These are phyloP conservation scores for Aspergillus texensis DNA, from an alignment of 2,329 filamentous ascomycete species.

Conservation along the genomic window DNA sequence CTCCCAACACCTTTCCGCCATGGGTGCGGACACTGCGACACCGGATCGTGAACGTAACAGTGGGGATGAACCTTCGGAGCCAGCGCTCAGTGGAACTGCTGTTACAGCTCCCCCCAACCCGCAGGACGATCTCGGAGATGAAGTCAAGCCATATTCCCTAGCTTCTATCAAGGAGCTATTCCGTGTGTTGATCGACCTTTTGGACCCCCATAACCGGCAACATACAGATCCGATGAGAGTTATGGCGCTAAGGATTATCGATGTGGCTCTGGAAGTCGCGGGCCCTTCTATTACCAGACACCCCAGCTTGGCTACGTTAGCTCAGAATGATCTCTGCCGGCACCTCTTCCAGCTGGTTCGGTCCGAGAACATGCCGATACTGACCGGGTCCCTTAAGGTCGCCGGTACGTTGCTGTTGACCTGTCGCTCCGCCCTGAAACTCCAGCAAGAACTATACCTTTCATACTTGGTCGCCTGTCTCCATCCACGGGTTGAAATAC, in stretches of 20 bases:
- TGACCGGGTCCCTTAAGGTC: slow-evolving; percentile 90
- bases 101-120: slow-evolving; percentile 39
- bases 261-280: slow-evolving; percentile 94
- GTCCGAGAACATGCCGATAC: slow-evolving; percentile 92
- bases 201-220: slow-evolving; percentile 89
- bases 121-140: slow-evolving; percentile 51
- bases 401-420: slow-evolving; percentile 89
- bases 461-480: slow-evolving; percentile 93
- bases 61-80: slow-evolving; percentile 37
- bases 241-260: slow-evolving; percentile 95
- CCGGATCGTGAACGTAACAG: slow-evolving; percentile 36
- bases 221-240: slow-evolving; percentile 95
- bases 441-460: slow-evolving; percentile 94
- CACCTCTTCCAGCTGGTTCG: slow-evolving; percentile 95
- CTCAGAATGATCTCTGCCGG: slow-evolving; percentile 89
- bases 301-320: slow-evolving; percentile 81
- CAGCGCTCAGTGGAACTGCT: slow-evolving; percentile 33
- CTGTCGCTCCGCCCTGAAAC: slow-evolving; percentile 84
- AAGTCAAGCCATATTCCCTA: slow-evolving; percentile 85
- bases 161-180: slow-evolving; percentile 95
- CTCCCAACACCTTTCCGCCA: slow-evolving; percentile 50
- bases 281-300: slow-evolving; percentile 94
- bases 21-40: slow-evolving; percentile 41
- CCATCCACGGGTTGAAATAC: slow-evolving; percentile 92
- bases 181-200: slow-evolving; percentile 85